These are phyloP conservation scores for Hypoxylon sp. DNA, from an alignment of 2,329 filamentous ascomycete genomes.

Conservation along the genomic window DNA sequence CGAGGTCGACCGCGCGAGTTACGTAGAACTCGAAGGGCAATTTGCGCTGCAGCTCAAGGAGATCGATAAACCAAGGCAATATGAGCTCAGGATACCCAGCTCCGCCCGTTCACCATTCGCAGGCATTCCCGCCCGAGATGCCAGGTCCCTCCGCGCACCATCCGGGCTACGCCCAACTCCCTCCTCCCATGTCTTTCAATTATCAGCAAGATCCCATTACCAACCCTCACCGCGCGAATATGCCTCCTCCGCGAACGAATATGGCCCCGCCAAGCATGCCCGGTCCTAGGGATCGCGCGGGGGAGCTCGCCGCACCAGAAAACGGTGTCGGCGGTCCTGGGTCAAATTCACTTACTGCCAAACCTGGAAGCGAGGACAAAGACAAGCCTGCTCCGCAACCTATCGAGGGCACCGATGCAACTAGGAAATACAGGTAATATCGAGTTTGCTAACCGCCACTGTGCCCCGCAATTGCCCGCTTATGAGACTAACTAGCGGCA, in stretches of 20 bases:
- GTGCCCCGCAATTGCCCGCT: conserved; percentile 8
- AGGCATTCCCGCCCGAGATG: conserved; percentile 48
- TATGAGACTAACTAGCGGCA: conserved; percentile 37
- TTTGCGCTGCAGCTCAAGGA: conserved; percentile 26
- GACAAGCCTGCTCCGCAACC: conserved; percentile 44
- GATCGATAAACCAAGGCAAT: conserved; percentile 35
- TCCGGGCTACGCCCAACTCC: conserved; percentile 48
- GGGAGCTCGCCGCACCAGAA: conserved; percentile 45
- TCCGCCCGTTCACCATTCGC: conserved; percentile 49
- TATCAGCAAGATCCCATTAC: conserved; percentile 49
- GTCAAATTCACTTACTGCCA: conserved; percentile 41
- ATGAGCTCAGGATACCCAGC: conserved; percentile 52
- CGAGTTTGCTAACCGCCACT: background rate
- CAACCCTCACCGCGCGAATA: conserved; percentile 49
- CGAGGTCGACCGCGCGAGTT: conserved; percentile 17
- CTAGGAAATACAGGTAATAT: conserved; percentile 50
- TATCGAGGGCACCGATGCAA: conserved; percentile 47
- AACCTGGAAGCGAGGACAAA: conserved; percentile 46
- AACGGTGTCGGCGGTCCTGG: conserved; percentile 45
- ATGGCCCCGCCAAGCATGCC: conserved; percentile 49
- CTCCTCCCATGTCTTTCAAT: conserved; percentile 49
- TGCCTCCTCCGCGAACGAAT: conserved; percentile 50
- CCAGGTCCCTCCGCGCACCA: conserved; percentile 47
- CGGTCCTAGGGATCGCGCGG: conserved; percentile 46
- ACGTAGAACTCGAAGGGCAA: conserved; percentile 18